Evolutionary conservation across 106 monocot species (phyloP).

Genomic region (Acorus gramineus): DNA sequence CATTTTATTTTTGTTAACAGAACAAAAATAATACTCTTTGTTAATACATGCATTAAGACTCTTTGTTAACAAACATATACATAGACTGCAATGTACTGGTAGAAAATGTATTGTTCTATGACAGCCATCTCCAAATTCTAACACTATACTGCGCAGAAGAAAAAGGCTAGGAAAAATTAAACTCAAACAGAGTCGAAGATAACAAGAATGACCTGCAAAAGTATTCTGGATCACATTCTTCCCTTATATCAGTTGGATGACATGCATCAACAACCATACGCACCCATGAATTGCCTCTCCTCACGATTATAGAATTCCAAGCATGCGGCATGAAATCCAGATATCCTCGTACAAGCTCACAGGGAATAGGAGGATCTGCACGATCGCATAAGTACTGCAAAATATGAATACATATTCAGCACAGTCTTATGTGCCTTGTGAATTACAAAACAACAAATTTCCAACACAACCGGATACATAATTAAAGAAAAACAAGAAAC

Average conservation of each 20-base stretch:
- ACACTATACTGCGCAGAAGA: no score
- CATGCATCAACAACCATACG: conserved; percentile 95
- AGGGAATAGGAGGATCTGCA: conserved; percentile 83
- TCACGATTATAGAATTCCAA: conserved; percentile 78
- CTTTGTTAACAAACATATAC: no score
- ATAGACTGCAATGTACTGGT: no score
- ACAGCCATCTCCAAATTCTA: no score
- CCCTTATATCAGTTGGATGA: conserved; percentile 83
- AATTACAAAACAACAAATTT: neutral
- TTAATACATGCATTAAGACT: no score
- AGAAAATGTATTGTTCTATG: no score
- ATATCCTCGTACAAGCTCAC: conserved; percentile 92
- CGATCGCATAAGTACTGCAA: conserved; percentile 95
- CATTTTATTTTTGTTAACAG: no score
- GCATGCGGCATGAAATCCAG: conserved; percentile 96
- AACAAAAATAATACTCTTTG: no score
- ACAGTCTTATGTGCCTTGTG: no score
- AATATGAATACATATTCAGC: neutral
- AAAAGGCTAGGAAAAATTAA: neutral
- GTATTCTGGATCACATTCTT: conserved; percentile 83
- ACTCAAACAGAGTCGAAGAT: neutral
- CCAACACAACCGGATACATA: neutral
- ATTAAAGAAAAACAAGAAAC: neutral
- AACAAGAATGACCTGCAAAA: conserved; percentile 56
- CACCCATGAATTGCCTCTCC: conserved; percentile 33